Evolutionary conservation across 2,329 filamentous ascomycete species (phyloP).

Genomic region (Fusarium zealandicum): DNA sequence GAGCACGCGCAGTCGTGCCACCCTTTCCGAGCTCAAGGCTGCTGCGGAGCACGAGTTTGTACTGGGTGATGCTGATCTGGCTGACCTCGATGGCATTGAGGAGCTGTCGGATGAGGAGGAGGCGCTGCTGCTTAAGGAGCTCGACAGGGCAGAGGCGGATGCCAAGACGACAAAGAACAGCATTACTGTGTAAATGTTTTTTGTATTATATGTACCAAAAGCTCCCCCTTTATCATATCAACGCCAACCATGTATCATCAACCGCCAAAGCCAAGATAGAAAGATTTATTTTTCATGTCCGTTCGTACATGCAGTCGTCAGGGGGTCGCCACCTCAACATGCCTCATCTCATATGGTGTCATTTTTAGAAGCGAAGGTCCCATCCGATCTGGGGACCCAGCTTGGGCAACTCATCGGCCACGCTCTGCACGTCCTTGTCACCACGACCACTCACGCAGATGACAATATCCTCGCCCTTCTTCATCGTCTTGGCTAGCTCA

Average conservation of each 20-base stretch:
- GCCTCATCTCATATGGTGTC: constrained; percentile 27
- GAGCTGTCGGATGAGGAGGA: constrained; percentile 52
- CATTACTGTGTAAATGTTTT: constrained; percentile 36
- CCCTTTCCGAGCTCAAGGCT: constrained; percentile 49
- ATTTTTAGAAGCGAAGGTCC: constrained; percentile 64
- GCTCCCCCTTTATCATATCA: constrained; percentile 30
- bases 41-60: constrained; percentile 53
- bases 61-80: constrained; percentile 52
- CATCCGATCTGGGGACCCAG: constrained; percentile 87
- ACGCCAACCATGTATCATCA: constrained; percentile 41
- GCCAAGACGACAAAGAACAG: constrained; percentile 18
- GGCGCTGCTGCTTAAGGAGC: constrained; percentile 41
- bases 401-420: constrained; percentile 90
- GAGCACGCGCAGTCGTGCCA: constrained; percentile 46
- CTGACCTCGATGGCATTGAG: constrained; percentile 49
- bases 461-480: constrained; percentile 86
- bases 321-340: constrained; percentile 13
- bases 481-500: constrained; percentile 91
- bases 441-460: constrained; percentile 93
- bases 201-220: constrained; percentile 44
- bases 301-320: constrained; percentile 29
- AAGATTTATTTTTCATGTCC: constrained; percentile 16
- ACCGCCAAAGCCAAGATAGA: constrained; percentile 26
- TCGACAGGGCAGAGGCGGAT: constrained; percentile 43
- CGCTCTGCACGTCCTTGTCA: constrained; percentile 98